phyloP scores from a whole-genome alignment of 495 filamentous ascomycete species.

The Trichoderma orchidacearum region DNA sequence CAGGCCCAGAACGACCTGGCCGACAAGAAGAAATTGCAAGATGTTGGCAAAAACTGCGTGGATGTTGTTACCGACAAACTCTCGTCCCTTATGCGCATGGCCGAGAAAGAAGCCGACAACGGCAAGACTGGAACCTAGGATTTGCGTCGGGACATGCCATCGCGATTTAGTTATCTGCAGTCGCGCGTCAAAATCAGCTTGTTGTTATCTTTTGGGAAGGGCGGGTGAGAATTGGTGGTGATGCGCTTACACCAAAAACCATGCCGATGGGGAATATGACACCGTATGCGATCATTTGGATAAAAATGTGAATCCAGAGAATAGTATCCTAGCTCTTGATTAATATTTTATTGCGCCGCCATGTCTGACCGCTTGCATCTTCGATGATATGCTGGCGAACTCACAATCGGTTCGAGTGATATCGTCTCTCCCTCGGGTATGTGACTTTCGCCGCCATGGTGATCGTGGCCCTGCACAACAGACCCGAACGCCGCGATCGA shows the following conservation, averaged over 20 bases:
- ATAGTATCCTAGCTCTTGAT: constrained; percentile 49
- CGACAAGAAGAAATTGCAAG: constrained; percentile 63
- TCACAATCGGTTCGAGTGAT: constrained; percentile 76
- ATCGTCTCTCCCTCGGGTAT: constrained; percentile 64
- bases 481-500: constrained; percentile 11
- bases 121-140: constrained; percentile 58
- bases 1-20: constrained; percentile 66
- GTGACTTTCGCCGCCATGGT: constrained; percentile 43
- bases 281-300: constrained; percentile 81
- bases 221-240: background rate
- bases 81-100: constrained; percentile 76
- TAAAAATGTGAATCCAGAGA: constrained; percentile 85
- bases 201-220: background rate
- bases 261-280: constrained; percentile 88
- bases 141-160: constrained; percentile 90
- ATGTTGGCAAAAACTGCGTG: constrained; percentile 70
- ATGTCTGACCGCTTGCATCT: background rate
- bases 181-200: constrained; percentile 5
- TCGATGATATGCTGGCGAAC: constrained; percentile 15
- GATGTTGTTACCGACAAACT: constrained; percentile 64
- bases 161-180: constrained; percentile 70
- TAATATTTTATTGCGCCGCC: constrained; percentile 7
- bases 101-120: constrained; percentile 82
- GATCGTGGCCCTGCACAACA: constrained; percentile 50
- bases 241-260: constrained; percentile 67